Percentiles rank a stretch among this genome's conserved stretches.
phyloP scores from a whole-genome alignment of 2,329 filamentous ascomycete species.

The Samsoniella hepiali region DNA sequence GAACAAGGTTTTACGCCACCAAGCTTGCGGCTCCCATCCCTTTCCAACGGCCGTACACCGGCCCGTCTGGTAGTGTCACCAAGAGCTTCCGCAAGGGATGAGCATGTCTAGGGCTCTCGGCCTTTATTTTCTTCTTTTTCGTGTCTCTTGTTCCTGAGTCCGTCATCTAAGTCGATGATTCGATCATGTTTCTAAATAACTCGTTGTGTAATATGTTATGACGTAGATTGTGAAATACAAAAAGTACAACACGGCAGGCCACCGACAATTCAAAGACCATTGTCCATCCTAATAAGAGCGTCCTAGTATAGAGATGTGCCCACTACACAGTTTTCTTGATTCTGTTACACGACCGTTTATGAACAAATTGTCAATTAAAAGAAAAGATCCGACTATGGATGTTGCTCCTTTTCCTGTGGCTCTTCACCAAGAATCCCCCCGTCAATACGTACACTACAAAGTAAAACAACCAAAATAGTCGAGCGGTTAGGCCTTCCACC shows the following conservation, averaged over 20 bases:
- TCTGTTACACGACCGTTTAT: not conserved
- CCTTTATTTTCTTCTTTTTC: not conserved
- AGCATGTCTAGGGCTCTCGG: not conserved
- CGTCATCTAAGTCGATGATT: not conserved
- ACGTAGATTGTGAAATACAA: no score
- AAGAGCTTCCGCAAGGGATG: not conserved
- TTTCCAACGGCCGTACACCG: not conserved
- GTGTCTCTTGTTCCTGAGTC: not conserved
- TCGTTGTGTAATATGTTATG: no score
- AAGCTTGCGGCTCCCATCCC: not conserved
- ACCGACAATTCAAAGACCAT: no score
- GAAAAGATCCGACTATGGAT: not conserved
- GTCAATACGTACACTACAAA: slow-evolving; percentile 12
- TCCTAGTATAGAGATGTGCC: not conserved
- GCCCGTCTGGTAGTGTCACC: not conserved
- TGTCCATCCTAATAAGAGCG: no score
- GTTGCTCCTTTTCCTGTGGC: not conserved
- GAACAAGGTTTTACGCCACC: not conserved
- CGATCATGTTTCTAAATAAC: not conserved
- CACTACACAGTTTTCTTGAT: not conserved
- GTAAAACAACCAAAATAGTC: not conserved
- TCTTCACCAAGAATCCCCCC: not conserved
- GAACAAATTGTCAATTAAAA: not conserved
- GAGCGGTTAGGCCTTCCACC: not conserved
- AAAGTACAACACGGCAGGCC: no score